Evolutionary conservation across 805 yeast genomes (phyloP).

Genomic region (Lachancea lanzarotensis): DNA sequence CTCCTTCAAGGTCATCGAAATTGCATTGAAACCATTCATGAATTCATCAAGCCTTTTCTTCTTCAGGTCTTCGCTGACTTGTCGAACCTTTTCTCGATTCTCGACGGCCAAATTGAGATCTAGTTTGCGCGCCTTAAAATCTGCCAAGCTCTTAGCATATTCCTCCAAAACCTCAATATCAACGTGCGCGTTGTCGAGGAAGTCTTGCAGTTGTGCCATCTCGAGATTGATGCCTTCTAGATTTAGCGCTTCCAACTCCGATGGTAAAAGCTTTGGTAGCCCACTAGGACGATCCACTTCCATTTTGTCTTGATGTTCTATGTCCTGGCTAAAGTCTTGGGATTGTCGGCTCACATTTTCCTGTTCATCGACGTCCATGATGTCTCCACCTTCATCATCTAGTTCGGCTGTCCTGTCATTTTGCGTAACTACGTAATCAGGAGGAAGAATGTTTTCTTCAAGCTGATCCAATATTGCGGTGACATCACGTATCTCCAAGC

Average conservation of each 20-base stretch:
- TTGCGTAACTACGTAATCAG: not conserved
- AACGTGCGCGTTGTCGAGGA: constrained; percentile 49
- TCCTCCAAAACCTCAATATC: constrained; percentile 74
- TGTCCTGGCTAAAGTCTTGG: constrained; percentile 29
- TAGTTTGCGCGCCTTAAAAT: constrained; percentile 53
- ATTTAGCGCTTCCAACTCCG: constrained; percentile 45
- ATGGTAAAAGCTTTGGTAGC: constrained; percentile 41
- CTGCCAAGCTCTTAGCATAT: constrained; percentile 60
- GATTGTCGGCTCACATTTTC: not conserved
- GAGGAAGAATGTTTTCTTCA: constrained; percentile 9
- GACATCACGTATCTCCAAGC: constrained; percentile 49
- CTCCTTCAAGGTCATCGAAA: constrained; percentile 82
- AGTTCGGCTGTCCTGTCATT: not conserved
- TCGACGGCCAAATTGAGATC: constrained; percentile 66
- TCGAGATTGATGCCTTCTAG: constrained; percentile 43
- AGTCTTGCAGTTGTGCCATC: constrained; percentile 48
- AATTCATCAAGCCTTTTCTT: constrained; percentile 77
- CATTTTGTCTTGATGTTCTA: constrained; percentile 8
- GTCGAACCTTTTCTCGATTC: constrained; percentile 57
- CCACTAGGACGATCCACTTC: constrained; percentile 15
- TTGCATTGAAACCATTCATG: constrained; percentile 84
- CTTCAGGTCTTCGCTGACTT: constrained; percentile 59
- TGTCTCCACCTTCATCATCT: not conserved
- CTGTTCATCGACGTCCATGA: not conserved
- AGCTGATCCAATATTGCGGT: constrained; percentile 25